Evolutionary conservation across 306 rosid species (phyloP).

Genomic region (Cucumis hystrix): DNA sequence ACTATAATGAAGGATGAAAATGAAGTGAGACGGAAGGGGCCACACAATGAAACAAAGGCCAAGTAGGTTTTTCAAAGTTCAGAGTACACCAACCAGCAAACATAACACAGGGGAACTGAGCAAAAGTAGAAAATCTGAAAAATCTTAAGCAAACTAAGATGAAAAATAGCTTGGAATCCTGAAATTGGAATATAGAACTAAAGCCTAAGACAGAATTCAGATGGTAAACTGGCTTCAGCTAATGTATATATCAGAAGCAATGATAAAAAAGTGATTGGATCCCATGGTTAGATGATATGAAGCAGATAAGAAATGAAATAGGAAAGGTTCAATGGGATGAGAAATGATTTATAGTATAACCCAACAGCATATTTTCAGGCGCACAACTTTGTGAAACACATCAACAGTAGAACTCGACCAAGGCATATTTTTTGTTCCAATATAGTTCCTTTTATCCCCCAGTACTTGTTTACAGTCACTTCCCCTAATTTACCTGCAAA

Average conservation of each 20-base stretch:
- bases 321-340: neutral
- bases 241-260: slow-evolving; percentile 90
- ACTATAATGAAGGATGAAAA: slow-evolving; percentile 6
- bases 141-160: neutral
- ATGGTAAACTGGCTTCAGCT: slow-evolving; percentile 33
- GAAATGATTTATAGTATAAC: slow-evolving; percentile 51
- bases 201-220: neutral
- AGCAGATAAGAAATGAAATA: neutral
- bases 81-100: neutral
- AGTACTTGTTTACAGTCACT: neutral
- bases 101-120: neutral
- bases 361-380: slow-evolving; percentile 74
- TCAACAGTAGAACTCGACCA: slow-evolving; percentile 68
- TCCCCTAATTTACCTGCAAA: neutral
- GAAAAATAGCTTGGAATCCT: neutral
- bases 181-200: neutral
- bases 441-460: neutral
- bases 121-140: neutral
- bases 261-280: slow-evolving; percentile 61
- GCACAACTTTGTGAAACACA: slow-evolving; percentile 58
- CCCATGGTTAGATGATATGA: slow-evolving; percentile 46
- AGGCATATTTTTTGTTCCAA: slow-evolving; percentile 61
- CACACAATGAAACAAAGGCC: neutral
- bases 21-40: slow-evolving; percentile 15
- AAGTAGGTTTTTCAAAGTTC: neutral